Evolutionary conservation across 257 asterid species (phyloP).

Genomic region (Plantago major): DNA sequence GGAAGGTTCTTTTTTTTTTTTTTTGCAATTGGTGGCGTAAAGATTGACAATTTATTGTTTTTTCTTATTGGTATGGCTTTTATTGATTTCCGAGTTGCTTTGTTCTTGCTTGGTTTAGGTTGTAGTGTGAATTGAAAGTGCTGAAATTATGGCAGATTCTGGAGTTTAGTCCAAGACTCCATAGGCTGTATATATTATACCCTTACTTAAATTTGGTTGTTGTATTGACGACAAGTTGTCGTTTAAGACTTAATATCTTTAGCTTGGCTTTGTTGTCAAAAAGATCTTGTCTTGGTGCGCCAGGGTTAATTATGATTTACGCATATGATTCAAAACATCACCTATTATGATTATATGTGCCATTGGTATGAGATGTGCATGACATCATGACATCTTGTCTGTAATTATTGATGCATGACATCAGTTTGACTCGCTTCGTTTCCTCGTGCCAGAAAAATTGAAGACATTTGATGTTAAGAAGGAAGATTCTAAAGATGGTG

Average conservation of each 20-base stretch:
- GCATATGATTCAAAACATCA: background rate
- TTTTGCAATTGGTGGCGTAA: slow-evolving; percentile 6
- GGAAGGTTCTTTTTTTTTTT: slow-evolving; percentile 2
- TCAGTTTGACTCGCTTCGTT: slow-evolving; percentile 10
- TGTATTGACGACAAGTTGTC: background rate
- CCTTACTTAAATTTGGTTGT: background rate
- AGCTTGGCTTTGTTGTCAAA: background rate
- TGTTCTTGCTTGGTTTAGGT: background rate
- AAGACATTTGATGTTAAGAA: slow-evolving; percentile 54
- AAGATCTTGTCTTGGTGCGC: background rate
- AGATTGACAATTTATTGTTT: background rate
- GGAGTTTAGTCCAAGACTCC: background rate
- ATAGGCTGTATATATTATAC: too few relatives aligned
- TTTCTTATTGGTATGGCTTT: background rate
- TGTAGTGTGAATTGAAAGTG: background rate
- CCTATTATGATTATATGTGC: background rate
- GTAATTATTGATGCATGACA: slow-evolving; percentile 3
- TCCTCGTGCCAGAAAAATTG: slow-evolving; percentile 37
- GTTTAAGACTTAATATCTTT: background rate
- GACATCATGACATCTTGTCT: too few relatives aligned
- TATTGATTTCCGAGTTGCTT: background rate
- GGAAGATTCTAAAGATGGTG: slow-evolving; percentile 65
- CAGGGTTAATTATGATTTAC: background rate
- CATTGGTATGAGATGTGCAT: too few relatives aligned
- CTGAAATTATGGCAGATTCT: background rate